phyloP scores from a whole-genome alignment of 495 filamentous ascomycete genomes.

The Neurospora terricola region DNA sequence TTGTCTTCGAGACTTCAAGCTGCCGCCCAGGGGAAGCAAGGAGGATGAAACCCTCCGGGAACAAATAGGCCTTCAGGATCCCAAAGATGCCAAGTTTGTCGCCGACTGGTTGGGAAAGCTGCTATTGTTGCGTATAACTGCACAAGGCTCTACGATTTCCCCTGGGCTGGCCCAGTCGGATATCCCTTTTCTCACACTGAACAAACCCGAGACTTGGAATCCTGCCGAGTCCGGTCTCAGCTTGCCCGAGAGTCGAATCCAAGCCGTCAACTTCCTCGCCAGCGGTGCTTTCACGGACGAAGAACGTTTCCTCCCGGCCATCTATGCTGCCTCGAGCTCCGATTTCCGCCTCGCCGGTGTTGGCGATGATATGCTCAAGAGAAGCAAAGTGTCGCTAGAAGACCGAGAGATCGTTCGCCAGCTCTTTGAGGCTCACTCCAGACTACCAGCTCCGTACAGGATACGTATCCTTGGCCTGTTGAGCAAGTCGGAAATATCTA shows the following conservation, averaged over 20 bases:
- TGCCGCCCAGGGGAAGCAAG: conserved; percentile 65
- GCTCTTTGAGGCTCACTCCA: conserved; percentile 63
- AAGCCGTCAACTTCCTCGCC: conserved; percentile 58
- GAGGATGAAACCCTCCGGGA: conserved; percentile 64
- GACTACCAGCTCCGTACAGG: conserved; percentile 59
- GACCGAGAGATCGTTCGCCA: conserved; percentile 48
- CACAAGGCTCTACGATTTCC: conserved; percentile 31
- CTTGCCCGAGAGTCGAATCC: conserved; percentile 54
- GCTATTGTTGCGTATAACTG: conserved; percentile 51
- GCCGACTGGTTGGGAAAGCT: conserved; percentile 72
- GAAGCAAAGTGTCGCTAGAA: conserved; percentile 62
- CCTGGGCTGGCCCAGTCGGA: conserved; percentile 64
- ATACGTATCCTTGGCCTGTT: conserved; percentile 64
- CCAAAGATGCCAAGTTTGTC: conserved; percentile 62
- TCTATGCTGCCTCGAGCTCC: conserved; percentile 71
- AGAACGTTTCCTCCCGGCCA: conserved; percentile 71
- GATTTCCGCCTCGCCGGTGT: conserved; percentile 72
- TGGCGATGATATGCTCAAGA: conserved; percentile 78
- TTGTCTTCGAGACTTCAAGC: conserved; percentile 56
- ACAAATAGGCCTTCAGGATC: conserved; percentile 50
- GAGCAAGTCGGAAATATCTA: conserved; percentile 61
- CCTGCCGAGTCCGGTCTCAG: conserved; percentile 54
- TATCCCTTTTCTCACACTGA: conserved; percentile 61
- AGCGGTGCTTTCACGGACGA: conserved; percentile 75
- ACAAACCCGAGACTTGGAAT: conserved; percentile 62